These are phyloP conservation scores for Pseudopithomyces chartarum DNA, from an alignment of 2,329 filamentous ascomycete species.

Conservation along the genomic window DNA sequence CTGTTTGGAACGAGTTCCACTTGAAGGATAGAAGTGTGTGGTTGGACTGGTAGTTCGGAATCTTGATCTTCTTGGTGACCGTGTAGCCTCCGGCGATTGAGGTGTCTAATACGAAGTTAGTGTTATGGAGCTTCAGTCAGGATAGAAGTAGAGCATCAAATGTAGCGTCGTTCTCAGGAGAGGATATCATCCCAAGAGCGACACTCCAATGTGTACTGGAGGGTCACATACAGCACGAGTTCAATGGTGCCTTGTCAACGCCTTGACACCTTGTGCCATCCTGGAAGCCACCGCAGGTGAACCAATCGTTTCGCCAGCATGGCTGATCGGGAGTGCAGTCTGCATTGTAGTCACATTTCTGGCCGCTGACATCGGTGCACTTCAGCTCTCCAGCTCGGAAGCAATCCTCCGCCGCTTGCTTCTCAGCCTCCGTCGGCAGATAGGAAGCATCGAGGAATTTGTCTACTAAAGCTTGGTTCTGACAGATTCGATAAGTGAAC, in stretches of 20 bases:
- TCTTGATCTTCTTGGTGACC: slow-evolving; percentile 38
- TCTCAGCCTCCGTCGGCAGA: slow-evolving; percentile 40
- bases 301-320: slow-evolving; percentile 44
- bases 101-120: slow-evolving; percentile 39
- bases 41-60: slow-evolving; percentile 37
- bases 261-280: slow-evolving; percentile 31
- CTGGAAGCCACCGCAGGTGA: slow-evolving; percentile 39
- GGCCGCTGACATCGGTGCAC: slow-evolving; percentile 38
- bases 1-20: slow-evolving; percentile 43
- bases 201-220: too few relatives aligned
- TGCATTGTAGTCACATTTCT: slow-evolving; percentile 35
- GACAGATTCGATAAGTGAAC: slow-evolving; percentile 42
- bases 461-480: slow-evolving; percentile 37
- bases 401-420: slow-evolving; percentile 40
- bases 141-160: too few relatives aligned
- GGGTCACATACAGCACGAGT: too few relatives aligned
- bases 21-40: slow-evolving; percentile 39
- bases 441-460: slow-evolving; percentile 37
- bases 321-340: slow-evolving; percentile 35
- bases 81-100: slow-evolving; percentile 42
- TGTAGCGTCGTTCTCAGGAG: too few relatives aligned
- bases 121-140: too few relatives aligned
- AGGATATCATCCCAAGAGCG: too few relatives aligned
- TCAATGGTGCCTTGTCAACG: slow-evolving; percentile 33
- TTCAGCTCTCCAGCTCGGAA: slow-evolving; percentile 33